Evolutionary conservation across 495 filamentous ascomycete species (phyloP).

Genomic region (Xylaria curta): DNA sequence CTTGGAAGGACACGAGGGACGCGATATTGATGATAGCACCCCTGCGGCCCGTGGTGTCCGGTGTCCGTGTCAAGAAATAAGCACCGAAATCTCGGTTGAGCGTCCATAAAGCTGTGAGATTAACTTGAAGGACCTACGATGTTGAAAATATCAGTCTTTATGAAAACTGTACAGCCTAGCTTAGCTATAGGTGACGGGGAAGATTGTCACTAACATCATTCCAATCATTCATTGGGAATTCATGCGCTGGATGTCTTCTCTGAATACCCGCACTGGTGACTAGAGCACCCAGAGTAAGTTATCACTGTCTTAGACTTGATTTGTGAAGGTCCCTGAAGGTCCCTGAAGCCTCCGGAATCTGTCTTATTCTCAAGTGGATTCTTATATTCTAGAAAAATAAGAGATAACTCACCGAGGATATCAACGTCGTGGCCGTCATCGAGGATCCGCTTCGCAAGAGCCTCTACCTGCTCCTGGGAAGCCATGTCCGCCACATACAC

Average conservation of each 20-base stretch:
- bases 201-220: conserved; percentile 16
- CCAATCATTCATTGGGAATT: conserved; percentile 30
- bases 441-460: conserved; percentile 40
- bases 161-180: neutral
- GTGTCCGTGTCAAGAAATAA: conserved; percentile 25
- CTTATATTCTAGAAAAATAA: too few species aligned
- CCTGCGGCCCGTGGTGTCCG: conserved; percentile 22
- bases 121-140: conserved; percentile 27
- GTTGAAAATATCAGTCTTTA: neutral
- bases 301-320: too few species aligned
- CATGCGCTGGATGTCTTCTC: conserved; percentile 24
- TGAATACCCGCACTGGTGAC: conserved; percentile 28
- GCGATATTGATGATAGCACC: conserved; percentile 31
- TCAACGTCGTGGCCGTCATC: conserved; percentile 37
- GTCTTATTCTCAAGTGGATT: too few species aligned
- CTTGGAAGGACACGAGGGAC: conserved; percentile 29
- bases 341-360: too few species aligned
- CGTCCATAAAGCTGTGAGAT: conserved; percentile 26
- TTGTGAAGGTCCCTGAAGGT: too few species aligned
- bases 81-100: conserved; percentile 30
- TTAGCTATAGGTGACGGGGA: neutral
- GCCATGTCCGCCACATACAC: conserved; percentile 29
- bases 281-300: too few species aligned
- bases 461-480: conserved; percentile 32
- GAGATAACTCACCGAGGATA: conserved; percentile 8